A percentile compares a stretch with the other conserved stretches of the same genome.
phyloP scores from a whole-genome alignment of 108 stramenopile genomes.

The Chaetoceros tenuissimus region DNA sequence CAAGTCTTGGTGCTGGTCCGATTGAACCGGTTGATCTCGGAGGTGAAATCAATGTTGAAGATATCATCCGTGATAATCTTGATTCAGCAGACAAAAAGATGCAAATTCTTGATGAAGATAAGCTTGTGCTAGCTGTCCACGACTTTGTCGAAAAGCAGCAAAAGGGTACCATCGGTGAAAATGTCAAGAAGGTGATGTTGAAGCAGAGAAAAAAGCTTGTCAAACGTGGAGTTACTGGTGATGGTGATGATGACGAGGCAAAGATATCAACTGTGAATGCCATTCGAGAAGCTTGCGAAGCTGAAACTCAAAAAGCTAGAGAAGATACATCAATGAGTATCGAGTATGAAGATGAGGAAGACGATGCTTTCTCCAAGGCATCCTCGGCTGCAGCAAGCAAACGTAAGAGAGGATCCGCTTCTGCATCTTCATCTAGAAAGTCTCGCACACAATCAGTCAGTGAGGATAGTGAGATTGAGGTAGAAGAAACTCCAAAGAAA shows the following conservation, averaged over 20 bases:
- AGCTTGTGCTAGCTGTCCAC: conserved; percentile 60
- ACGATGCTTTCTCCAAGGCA: background rate
- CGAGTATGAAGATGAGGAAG: background rate
- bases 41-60: conserved; percentile 77
- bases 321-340: conserved; percentile 8
- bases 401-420: background rate
- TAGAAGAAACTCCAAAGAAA: background rate
- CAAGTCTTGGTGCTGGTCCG: conserved; percentile 19
- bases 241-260: conserved; percentile 13
- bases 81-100: conserved; percentile 57
- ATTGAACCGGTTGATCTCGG: conserved; percentile 75
- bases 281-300: conserved; percentile 18
- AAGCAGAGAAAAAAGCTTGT: conserved; percentile 33
- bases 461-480: conserved; percentile 5
- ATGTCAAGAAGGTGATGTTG: conserved; percentile 42
- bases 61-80: conserved; percentile 69
- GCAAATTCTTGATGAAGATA: conserved; percentile 55
- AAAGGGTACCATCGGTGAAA: conserved; percentile 49
- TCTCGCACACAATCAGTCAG: background rate
- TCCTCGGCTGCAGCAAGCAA: background rate
- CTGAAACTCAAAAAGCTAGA: conserved; percentile 16
- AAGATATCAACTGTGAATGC: conserved; percentile 17
- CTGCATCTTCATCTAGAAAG: background rate
- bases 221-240: conserved; percentile 9
- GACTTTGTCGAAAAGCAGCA: conserved; percentile 81